Evolutionary conservation across 2,329 filamentous ascomycete genomes (phyloP), one percentile per base, ranked within the genome.

Genomic region (Fusarium sp.): DNA sequence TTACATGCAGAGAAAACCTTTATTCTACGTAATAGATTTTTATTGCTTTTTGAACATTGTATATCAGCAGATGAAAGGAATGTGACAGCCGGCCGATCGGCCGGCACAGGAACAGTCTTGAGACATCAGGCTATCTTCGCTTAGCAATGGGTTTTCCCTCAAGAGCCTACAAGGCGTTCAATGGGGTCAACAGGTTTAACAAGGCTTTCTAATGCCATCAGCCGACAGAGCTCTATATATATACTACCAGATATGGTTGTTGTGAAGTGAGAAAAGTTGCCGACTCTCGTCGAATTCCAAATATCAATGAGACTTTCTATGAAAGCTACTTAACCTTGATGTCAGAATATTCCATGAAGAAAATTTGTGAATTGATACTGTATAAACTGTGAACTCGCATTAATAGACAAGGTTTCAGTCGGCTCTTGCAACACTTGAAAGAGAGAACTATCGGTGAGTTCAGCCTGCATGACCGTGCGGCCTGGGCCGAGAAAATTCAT

Each of bases 51-150:
- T 20, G 18, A 18, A 13, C 4, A 29, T 24, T 12, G 10, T 4
- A 20, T 44, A 3, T 20, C 11, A 13, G 5, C 8, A 20, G 18
- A 28, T 15, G 33, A 9, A n/a, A 9, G 46, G 41, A 59, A 63
- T 52, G 47, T 48, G 35, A 23, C 41, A 28, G 28, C n/a, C 59
- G 55, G 54, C 47, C 47, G 55, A 63, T 53, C 54, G 54, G 47
- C 54, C 59, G 47, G 15, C 7, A 26, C 11, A 39, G n/a, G 44
- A 28, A 44, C 43, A 35, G 20, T 11, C 44, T 21, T 21, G 23
- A 21, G 2, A 24, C 1, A 23, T 11, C 3, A n/a, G 13, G 29
- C 11, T 11, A 41, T 24, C 35, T 20, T 28, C 18, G 11, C 15
- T 15, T 33, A 33, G 31, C 42, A 18, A 29, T 29, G 26, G 42